A percentile compares a stretch with the other conserved stretches of the same genome.
Conservation (phyloP, 2,329 filamentous ascomycete genomes). For the Elsinoe ampelina region DNA sequence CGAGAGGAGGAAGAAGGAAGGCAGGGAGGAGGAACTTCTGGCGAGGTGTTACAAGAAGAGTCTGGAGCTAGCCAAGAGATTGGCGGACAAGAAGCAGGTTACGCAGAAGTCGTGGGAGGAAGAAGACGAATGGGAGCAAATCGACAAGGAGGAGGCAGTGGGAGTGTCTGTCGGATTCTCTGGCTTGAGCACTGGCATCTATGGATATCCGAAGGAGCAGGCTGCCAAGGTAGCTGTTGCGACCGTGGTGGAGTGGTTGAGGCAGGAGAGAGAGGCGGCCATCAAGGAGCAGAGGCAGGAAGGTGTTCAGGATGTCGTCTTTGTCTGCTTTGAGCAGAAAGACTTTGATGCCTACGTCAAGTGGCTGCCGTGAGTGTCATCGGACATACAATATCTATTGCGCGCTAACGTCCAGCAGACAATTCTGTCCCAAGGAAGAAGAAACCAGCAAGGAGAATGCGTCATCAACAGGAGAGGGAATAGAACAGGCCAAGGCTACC, state of each 20-base stretch:
- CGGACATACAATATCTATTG: not conserved
- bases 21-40: conserved; percentile 36
- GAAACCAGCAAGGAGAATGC: conserved; percentile 16
- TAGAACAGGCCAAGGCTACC: conserved; percentile 9
- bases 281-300: conserved; percentile 21
- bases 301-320: conserved; percentile 64
- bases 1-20: conserved; percentile 27
- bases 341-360: conserved; percentile 65
- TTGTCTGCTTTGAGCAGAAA: conserved; percentile 73
- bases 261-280: conserved; percentile 29
- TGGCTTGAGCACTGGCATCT: conserved; percentile 78
- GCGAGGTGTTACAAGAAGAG: conserved; percentile 60
- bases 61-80: conserved; percentile 53
- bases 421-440: not conserved
- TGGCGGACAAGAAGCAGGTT: not conserved
- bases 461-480: not conserved
- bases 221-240: conserved; percentile 65
- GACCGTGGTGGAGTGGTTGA: conserved; percentile 48
- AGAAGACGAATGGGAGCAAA: not conserved
- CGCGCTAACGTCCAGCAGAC: not conserved
- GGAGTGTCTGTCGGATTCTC: conserved; percentile 72
- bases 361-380: conserved; percentile 60
- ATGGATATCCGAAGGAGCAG: conserved; percentile 68
- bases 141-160: conserved; percentile 42
- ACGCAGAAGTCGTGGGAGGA: not conserved